Conservation (phyloP, 78 protist genomes). For the Emiliania huxleyi region DNA sequence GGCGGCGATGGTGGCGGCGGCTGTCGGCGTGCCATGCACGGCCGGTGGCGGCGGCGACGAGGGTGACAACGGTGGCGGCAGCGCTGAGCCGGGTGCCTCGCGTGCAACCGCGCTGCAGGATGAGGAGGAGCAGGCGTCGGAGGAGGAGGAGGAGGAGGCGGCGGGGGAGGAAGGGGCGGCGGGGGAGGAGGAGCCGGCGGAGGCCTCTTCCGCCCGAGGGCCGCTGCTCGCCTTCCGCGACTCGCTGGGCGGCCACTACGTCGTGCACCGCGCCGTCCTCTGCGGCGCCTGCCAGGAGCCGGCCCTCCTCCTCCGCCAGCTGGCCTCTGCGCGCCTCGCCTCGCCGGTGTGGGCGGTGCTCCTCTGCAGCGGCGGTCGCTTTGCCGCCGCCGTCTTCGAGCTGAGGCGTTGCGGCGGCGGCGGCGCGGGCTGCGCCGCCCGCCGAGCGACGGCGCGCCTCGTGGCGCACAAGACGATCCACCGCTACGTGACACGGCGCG, state of each 20-base stretch:
- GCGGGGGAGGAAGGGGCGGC: background rate
- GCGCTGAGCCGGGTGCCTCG: too few species aligned
- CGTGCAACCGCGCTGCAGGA: too few species aligned
- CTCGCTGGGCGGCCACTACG: background rate
- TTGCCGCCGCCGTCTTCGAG: background rate
- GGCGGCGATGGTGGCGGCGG: too few species aligned
- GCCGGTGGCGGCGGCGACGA: too few species aligned
- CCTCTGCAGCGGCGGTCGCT: conserved; percentile 9
- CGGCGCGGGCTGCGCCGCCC: too few species aligned
- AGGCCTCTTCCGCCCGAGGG: background rate
- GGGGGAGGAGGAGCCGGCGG: background rate
- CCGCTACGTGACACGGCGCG: conserved; percentile 13
- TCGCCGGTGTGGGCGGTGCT: background rate
- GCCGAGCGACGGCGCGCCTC: background rate
- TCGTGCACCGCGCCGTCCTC: background rate
- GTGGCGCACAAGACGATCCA: background rate
- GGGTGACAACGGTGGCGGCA: too few species aligned
- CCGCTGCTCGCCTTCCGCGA: background rate
- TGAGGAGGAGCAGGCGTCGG: background rate
- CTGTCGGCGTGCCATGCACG: too few species aligned
- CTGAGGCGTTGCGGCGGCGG: too few species aligned
- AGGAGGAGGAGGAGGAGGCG: background rate
- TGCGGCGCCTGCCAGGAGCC: background rate
- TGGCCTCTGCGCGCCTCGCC: background rate
- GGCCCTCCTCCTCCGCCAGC: background rate